Evolutionary conservation across 2,329 filamentous ascomycete species (phyloP), one percentile per base, ranked within the genome.

Genomic region (Penicillium sp.): DNA sequence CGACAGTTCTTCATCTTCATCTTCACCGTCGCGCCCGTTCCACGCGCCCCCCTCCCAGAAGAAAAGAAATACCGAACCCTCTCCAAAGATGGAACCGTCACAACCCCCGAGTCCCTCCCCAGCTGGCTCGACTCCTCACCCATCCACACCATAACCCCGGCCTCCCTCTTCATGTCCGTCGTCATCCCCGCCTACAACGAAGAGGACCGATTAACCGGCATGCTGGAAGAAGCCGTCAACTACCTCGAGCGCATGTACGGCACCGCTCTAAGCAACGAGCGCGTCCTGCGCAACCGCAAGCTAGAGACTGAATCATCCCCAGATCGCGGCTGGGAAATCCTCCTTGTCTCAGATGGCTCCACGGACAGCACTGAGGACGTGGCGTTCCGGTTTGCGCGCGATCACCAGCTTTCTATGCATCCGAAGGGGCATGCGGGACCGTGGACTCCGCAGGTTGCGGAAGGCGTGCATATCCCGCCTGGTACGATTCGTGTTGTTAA

Each of bases 131-230:
- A 97, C 72, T 80, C 81, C 70, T 88, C 69, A 73, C 18, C 76
- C 75, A 41, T 88, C 94, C 53, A 88, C 92, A 75, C 75, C 42
- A 88, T 95, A 50, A 88, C 92, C 59, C 81, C 87, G 2, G 83
- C 92, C 13, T 86, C 92, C 58, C 75, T 97, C n/a, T 89, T 88
- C 70, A 86, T 99, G 79, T 94, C 89, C 50, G 86, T 97, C 7
- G 91, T 99, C 0, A 88, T 99, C 41, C 94, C 94, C 0, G 94
- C 94, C 9, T 99, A 92, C 81, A 99, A 99, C 64, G 94, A 99
- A 69, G 88, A 93, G 70, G 82, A 89, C 54, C 86, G 94, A 29
- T 81, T 99, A 44, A 81, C 85, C 11, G 88, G 87, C 10, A 96
- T 96, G 76, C 81, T 99, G 11, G 87, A 95, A 67, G 94, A 99